These are phyloP conservation scores for Trypanosoma theileri DNA, from an alignment of 208 protist species.

Conservation along the genomic window DNA sequence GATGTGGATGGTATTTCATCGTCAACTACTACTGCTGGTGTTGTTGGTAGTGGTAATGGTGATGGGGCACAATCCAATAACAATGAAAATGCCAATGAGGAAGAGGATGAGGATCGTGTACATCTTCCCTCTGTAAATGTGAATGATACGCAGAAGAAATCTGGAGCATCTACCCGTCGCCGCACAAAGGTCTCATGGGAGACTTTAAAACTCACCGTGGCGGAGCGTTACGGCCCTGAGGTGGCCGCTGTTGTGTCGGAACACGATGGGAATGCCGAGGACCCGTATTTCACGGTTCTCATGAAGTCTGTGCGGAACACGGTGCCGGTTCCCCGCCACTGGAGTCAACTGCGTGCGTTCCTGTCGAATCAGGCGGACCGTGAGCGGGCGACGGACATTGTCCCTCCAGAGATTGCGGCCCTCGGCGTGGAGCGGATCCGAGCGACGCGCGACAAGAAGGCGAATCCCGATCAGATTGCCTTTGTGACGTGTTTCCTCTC, in stretches of 20 bases:
- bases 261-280: slow-evolving; percentile 95
- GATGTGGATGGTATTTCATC: slow-evolving; percentile 2
- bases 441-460: slow-evolving; percentile 97
- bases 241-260: slow-evolving; percentile 92
- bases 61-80: neutral
- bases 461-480: slow-evolving; percentile 95
- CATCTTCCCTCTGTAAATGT: slow-evolving; percentile 27
- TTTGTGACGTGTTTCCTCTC: slow-evolving; percentile 98
- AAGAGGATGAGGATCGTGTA: slow-evolving; percentile 31
- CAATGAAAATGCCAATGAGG: neutral
- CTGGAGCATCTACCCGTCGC: slow-evolving; percentile 25
- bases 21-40: neutral
- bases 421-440: slow-evolving; percentile 95
- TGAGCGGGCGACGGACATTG: slow-evolving; percentile 93
- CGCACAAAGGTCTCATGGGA: slow-evolving; percentile 63
- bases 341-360: slow-evolving; percentile 97
- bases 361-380: slow-evolving; percentile 95
- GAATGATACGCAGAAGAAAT: neutral
- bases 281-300: slow-evolving; percentile 95
- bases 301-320: slow-evolving; percentile 92
- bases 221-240: slow-evolving; percentile 35
- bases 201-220: slow-evolving; percentile 54
- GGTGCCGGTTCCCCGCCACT: slow-evolving; percentile 98
- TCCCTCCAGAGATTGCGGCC: slow-evolving; percentile 93
- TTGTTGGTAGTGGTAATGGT: neutral